Evolutionary conservation across 768 basidiomycete species (phyloP).

Genomic region (Tylopilus felleus): DNA sequence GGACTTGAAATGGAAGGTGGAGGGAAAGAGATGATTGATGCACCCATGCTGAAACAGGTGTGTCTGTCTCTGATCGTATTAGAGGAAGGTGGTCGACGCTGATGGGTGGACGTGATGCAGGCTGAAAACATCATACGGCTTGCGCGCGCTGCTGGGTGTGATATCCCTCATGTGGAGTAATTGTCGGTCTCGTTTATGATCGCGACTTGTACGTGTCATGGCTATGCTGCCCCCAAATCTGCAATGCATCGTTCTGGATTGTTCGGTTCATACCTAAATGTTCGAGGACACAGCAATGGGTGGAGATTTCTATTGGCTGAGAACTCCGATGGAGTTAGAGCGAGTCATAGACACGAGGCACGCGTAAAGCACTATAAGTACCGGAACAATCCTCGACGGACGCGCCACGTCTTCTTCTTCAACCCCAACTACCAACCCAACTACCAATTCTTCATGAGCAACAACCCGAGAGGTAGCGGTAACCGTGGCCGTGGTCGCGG

Average conservation of each 20-base stretch:
- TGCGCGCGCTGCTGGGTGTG: slow-evolving; percentile 52
- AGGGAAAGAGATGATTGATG: slow-evolving; percentile 82
- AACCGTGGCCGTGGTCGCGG: slow-evolving; percentile 19
- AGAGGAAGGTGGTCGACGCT: neutral
- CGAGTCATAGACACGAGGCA: neutral
- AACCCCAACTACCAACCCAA: neutral
- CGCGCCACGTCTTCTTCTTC: neutral
- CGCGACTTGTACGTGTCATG: neutral
- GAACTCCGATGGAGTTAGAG: neutral
- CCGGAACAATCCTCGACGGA: neutral
- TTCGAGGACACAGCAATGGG: too few relatives aligned
- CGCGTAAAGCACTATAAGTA: slow-evolving; percentile 5
- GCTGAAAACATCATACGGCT: slow-evolving; percentile 50
- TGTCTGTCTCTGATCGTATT: neutral
- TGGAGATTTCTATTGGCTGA: neutral
- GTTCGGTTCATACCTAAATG: too few relatives aligned
- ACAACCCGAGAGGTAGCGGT: neutral
- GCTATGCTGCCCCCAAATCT: too few relatives aligned
- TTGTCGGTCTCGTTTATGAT: neutral
- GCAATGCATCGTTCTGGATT: too few relatives aligned
- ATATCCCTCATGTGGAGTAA: slow-evolving; percentile 44
- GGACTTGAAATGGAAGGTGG: slow-evolving; percentile 59
- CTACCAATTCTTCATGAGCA: slow-evolving; percentile 14
- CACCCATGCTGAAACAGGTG: slow-evolving; percentile 81
- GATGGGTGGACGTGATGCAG: slow-evolving; percentile 26